These are phyloP conservation scores for Monosporascus sp. DNA, from an alignment of 2,329 filamentous ascomycete genomes.

Conservation along the genomic window DNA sequence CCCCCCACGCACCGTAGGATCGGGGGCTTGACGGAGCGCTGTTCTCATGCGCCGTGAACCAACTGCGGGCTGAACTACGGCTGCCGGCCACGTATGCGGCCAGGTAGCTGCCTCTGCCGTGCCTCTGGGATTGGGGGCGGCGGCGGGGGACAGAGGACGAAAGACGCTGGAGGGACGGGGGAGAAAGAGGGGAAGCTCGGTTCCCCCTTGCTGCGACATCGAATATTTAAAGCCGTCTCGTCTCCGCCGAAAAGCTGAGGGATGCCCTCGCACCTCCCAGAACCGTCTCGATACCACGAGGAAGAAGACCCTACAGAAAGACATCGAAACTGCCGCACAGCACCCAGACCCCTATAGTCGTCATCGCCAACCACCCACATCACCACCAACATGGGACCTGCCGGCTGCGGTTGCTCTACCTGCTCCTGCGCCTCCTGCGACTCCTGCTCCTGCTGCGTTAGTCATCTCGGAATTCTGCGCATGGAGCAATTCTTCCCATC, in stretches of 20 bases:
- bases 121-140: not conserved
- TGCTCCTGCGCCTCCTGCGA: constrained; percentile 21
- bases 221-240: too few relatives aligned
- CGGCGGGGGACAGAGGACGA: too few relatives aligned
- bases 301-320: not conserved
- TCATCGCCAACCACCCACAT: not conserved
- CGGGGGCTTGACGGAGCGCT: not conserved
- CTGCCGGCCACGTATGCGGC: not conserved
- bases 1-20: not conserved
- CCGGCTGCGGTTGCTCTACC: constrained; percentile 20
- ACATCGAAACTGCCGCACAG: not conserved
- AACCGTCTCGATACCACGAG: too few relatives aligned
- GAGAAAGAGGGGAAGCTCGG: too few relatives aligned
- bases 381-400: constrained; percentile 17
- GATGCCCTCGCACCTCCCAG: too few relatives aligned
- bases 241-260: too few relatives aligned
- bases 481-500: not conserved
- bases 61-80: not conserved
- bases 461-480: not conserved
- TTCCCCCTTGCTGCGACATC: too few relatives aligned
- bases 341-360: not conserved
- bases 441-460: constrained; percentile 23
- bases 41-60: not conserved
- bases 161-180: too few relatives aligned
- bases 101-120: not conserved